Evolutionary conservation across 108 stramenopile species (phyloP).

Genomic region (Nitzschia sp.): DNA sequence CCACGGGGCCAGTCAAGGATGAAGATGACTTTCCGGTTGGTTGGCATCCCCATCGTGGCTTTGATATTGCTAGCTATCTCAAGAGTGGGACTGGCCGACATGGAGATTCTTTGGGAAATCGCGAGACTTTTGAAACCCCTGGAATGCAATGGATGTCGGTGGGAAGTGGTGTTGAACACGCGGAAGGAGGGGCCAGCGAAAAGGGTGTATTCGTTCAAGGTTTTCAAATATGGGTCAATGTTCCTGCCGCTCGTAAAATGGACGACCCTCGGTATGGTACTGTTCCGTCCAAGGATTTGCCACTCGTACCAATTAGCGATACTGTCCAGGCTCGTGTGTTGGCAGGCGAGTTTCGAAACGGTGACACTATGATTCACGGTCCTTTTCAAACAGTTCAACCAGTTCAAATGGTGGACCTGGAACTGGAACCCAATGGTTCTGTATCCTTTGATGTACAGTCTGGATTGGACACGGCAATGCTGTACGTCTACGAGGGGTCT

Average conservation of each 20-base stretch:
- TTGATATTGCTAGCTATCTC: slow-evolving; percentile 55
- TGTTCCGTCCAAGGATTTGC: slow-evolving; percentile 43
- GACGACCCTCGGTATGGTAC: slow-evolving; percentile 55
- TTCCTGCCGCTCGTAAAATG: slow-evolving; percentile 38
- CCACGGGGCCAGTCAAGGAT: slow-evolving; percentile 16
- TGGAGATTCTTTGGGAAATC: slow-evolving; percentile 56
- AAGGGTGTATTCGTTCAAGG: slow-evolving; percentile 29
- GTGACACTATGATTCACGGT: not conserved
- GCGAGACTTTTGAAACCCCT: slow-evolving; percentile 49
- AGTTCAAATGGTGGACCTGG: slow-evolving; percentile 53
- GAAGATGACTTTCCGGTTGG: slow-evolving; percentile 54
- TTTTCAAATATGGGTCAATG: slow-evolving; percentile 62
- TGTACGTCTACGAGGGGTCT: slow-evolving; percentile 48
- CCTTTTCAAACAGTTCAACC: slow-evolving; percentile 43
- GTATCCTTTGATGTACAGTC: slow-evolving; percentile 27
- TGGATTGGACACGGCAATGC: slow-evolving; percentile 49
- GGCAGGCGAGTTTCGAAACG: slow-evolving; percentile 30
- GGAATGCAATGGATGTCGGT: slow-evolving; percentile 68
- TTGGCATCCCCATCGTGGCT: slow-evolving; percentile 66
- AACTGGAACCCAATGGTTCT: slow-evolving; percentile 10
- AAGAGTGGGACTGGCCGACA: slow-evolving; percentile 44
- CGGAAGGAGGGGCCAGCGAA: slow-evolving; percentile 51
- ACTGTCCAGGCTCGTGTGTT: slow-evolving; percentile 33
- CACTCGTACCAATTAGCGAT: slow-evolving; percentile 18
- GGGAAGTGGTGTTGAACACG: slow-evolving; percentile 58